phyloP scores from a whole-genome alignment of 139 green algal genomes.

The Diplosphaera chodatii region DNA sequence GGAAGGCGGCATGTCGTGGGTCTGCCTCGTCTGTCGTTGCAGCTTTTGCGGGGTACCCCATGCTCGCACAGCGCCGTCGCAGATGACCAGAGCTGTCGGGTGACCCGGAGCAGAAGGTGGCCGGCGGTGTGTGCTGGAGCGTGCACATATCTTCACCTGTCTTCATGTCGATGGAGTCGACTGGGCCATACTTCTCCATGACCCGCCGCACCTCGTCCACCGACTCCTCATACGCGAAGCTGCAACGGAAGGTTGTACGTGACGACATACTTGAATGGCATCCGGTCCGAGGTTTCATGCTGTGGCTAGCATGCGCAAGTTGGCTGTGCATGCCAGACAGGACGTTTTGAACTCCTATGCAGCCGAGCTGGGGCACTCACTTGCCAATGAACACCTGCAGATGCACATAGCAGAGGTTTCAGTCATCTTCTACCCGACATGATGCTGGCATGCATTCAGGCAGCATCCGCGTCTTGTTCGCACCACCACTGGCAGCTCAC shows the following conservation, averaged over 20 bases:
- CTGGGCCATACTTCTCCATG: conserved; percentile 49
- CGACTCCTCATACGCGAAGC: conserved; percentile 53
- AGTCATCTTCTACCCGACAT: neutral
- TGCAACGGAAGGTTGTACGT: conserved; percentile 11
- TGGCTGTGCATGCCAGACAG: neutral
- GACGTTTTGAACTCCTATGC: too few relatives aligned
- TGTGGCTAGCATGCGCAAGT: neutral
- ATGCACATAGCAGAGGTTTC: neutral
- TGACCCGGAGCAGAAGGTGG: too few relatives aligned
- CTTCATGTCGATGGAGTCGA: conserved; percentile 64
- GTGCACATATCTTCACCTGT: too few relatives aligned
- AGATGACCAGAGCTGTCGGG: too few relatives aligned
- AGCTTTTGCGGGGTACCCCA: too few relatives aligned
- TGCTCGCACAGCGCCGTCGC: too few relatives aligned
- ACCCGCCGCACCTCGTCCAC: conserved; percentile 38
- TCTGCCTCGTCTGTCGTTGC: too few relatives aligned
- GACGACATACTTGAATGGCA: too few relatives aligned
- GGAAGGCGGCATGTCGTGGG: too few relatives aligned
- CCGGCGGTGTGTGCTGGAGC: neutral
- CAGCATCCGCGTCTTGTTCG: too few relatives aligned
- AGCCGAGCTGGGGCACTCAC: neutral
- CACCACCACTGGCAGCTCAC: neutral
- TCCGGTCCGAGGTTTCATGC: too few relatives aligned
- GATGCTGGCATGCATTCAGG: too few relatives aligned
- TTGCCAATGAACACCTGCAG: neutral